These are phyloP conservation scores for Cynara cardunculus DNA, from an alignment of 129 eudicot species.

Conservation along the genomic window DNA sequence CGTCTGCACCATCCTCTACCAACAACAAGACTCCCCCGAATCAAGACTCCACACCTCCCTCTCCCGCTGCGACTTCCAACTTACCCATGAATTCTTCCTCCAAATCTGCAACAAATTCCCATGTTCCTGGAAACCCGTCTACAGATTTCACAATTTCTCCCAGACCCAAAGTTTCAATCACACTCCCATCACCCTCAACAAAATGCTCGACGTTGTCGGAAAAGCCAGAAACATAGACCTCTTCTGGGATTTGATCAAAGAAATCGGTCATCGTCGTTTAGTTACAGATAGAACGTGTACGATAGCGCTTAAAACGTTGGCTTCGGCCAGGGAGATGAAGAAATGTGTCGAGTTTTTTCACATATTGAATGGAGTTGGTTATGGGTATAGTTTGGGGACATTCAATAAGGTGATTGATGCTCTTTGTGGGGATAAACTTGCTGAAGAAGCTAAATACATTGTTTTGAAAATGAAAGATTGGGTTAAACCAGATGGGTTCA, in stretches of 20 bases:
- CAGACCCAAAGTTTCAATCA: slow-evolving; percentile 54
- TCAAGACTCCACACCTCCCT: slow-evolving; percentile 54
- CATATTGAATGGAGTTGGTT: slow-evolving; percentile 62
- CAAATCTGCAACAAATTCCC: slow-evolving; percentile 86
- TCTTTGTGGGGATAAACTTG: slow-evolving; percentile 57
- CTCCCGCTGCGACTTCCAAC: slow-evolving; percentile 37
- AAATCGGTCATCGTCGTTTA: slow-evolving; percentile 35
- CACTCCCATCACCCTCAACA: slow-evolving; percentile 64
- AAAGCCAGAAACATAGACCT: slow-evolving; percentile 77
- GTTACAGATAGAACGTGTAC: slow-evolving; percentile 48
- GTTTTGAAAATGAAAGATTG: slow-evolving; percentile 60
- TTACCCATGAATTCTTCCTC: slow-evolving; percentile 86
- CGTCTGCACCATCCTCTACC: slow-evolving; percentile 72
- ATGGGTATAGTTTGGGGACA: slow-evolving; percentile 48
- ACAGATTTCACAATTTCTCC: slow-evolving; percentile 56
- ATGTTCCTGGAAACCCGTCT: slow-evolving; percentile 74
- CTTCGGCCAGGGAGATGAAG: slow-evolving; percentile 74
- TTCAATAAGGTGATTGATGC: slow-evolving; percentile 55
- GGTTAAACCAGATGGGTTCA: slow-evolving; percentile 49
- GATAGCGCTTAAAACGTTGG: slow-evolving; percentile 54
- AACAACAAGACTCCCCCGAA: slow-evolving; percentile 60
- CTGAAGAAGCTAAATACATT: slow-evolving; percentile 63
- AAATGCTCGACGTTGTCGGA: slow-evolving; percentile 66
- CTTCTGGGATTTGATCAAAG: slow-evolving; percentile 51
- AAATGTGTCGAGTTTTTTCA: slow-evolving; percentile 80